Base-by-base conservation (phyloP, 352 stramenopile species). In the Globisporangium paroecandrum region DNA sequence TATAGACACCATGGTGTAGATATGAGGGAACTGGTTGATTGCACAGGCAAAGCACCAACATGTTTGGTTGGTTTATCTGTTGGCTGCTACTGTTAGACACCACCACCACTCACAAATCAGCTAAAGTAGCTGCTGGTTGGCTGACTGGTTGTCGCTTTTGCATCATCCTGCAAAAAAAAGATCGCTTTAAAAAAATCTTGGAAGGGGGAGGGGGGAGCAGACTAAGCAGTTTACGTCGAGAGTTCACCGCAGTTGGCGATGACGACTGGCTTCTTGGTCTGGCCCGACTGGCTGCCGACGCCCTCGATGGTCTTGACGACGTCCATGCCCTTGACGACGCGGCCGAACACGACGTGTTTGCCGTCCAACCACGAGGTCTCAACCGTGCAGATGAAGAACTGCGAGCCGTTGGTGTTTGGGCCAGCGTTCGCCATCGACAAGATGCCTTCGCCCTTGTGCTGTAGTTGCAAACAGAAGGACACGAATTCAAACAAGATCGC, bases 221-320 rank as follows among this genome's bases (percentile, higher is more conserved):
- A 46, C 38, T 32, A 32, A 32, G 27, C 27, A 32, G 27, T 32
- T 32, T 32, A 32, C 27, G 27, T 32, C 27, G 27, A 32, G 66
- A 99, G 80, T 83, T 99, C 85, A 73, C 98, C 98, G 75, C 89
- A 99, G 80, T 99, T 92, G 69, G 91, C 96, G 68, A 99, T 78
- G 46, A 98, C 83, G 59, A 99, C 95, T 47, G 82, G 74, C 73
- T 91, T 78, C 64, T 82, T 91, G 62, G 97, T 98, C 66, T 83
- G 76, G 69, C 98, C 98, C 72, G 79, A 97, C 77, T 97, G 85
- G 65, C 87, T 98, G 74, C 98, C 98, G 54, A 99, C 85, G 5
- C 53, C 58, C 82, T 99, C 98, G 65, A 99, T 99, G 64, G 78
- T 88, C 76, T 98, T 96, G n/a, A 99, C 94, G 63, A 99, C 83